Conservation (phyloP, 352 stramenopile species). For the Halophytophthora batemanensis region DNA sequence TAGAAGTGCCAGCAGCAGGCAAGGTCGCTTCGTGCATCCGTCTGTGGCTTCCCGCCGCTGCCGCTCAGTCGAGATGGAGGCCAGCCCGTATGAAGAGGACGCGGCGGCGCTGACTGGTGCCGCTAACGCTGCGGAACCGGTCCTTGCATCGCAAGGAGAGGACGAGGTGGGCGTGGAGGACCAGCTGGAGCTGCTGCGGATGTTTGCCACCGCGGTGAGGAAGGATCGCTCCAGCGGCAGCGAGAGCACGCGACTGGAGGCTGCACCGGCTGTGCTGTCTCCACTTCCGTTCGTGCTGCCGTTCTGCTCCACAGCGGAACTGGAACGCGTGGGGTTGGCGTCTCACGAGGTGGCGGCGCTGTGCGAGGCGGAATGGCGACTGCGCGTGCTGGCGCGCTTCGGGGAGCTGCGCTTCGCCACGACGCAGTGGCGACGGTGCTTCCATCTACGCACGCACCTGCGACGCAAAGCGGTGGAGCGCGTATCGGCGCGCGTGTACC, state of each 20-base stretch:
- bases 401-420: constrained; percentile 51
- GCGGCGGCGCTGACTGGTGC: neutral
- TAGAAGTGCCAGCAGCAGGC: neutral
- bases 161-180: no score
- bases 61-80: neutral
- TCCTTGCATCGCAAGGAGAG: no score
- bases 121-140: neutral
- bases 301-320: constrained; percentile 43
- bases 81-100: neutral
- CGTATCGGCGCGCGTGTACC: constrained; percentile 70
- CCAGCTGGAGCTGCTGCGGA: no score
- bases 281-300: constrained; percentile 51
- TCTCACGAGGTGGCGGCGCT: constrained; percentile 33
- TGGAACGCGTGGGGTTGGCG: constrained; percentile 45
- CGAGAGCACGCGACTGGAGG: no score
- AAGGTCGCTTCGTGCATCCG: neutral
- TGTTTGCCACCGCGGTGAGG: no score
- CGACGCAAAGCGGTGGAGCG: constrained; percentile 50
- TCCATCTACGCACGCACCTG: constrained; percentile 63
- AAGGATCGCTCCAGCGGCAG: no score
- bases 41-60: no score
- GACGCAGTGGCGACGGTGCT: constrained; percentile 58
- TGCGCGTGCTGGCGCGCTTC: constrained; percentile 49
- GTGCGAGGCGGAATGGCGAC: constrained; percentile 65
- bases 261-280: constrained; percentile 5